Conservation (phyloP, 192 early-diverging fungal genomes). For the Coemansia sp. region DNA sequence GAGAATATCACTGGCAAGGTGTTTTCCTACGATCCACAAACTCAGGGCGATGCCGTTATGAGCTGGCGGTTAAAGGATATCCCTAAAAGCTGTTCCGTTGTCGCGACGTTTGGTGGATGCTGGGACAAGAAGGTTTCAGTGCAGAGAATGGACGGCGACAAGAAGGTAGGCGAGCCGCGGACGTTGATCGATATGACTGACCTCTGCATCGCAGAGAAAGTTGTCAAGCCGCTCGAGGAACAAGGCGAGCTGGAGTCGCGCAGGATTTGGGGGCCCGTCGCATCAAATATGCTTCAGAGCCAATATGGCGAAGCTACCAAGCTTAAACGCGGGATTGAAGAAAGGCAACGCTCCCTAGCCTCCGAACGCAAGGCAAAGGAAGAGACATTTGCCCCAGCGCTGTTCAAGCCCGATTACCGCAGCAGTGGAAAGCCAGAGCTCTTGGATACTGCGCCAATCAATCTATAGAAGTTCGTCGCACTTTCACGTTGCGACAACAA, state of each 20-base stretch:
- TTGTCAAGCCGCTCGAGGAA: constrained; percentile 57
- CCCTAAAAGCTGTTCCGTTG: constrained; percentile 50
- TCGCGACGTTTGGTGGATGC: constrained; percentile 61
- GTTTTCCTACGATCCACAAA: constrained; percentile 60
- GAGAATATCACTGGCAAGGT: constrained; percentile 69
- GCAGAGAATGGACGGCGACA: constrained; percentile 13
- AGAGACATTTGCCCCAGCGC: constrained; percentile 56
- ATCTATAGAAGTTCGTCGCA: constrained; percentile 16
- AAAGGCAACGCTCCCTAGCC: constrained; percentile 58
- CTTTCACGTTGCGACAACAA: background rate
- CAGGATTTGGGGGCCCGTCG: constrained; percentile 64
- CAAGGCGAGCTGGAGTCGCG: constrained; percentile 66
- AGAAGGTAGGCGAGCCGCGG: constrained; percentile 11
- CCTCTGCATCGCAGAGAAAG: constrained; percentile 53
- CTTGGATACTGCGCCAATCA: constrained; percentile 34
- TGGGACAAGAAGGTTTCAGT: constrained; percentile 65
- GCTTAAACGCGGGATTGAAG: constrained; percentile 68
- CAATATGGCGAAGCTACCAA: constrained; percentile 63
- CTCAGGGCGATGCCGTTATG: constrained; percentile 23
- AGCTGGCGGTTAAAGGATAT: constrained; percentile 59
- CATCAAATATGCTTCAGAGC: constrained; percentile 57
- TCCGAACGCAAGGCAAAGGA: constrained; percentile 52
- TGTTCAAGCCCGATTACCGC: constrained; percentile 59
- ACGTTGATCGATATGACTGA: constrained; percentile 58
- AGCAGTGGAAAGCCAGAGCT: constrained; percentile 54